Base-by-base conservation (phyloP, 768 basidiomycete genomes). In the Suillus plorans region DNA sequence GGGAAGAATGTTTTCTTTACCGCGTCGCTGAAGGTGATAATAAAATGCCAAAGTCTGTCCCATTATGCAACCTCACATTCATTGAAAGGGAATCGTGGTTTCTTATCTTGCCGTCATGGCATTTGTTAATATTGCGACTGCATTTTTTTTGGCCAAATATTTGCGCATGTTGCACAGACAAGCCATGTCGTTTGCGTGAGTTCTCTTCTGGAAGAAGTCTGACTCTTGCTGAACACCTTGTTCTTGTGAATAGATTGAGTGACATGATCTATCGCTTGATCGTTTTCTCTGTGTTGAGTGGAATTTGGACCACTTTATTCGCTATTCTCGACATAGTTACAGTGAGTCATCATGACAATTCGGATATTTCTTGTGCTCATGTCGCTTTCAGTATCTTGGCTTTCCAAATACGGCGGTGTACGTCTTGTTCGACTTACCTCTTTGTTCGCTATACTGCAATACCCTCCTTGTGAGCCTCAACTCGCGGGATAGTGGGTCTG, bases 381-480 rank as follows among this genome's bases (percentile, higher is more conserved):
- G 16, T 55, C 8, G n/a, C 20, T 37, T 25, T 28, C 47, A 25
- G 58, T 59, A 39, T 50, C 22, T 14, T 13, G 34, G 8, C 2
- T 73, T 71, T 28, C 74, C 73, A 13, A 64, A 63, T 59, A 60
- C 74, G 45, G 67, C 70, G 61, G 65, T 71, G 57, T 67, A 69
- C 59, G 66, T 62, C 18, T 71, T 70, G 6, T 20, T 77, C 45
- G 77, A 73, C 59, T 74, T 73, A 22, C 73, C 77, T 6, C 67
- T 78, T 28, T 74, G 76, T 55, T 69, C 74, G 37, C 66, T 77
- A 18, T 79, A 79, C 52, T 71, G 76, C 56, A 77, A 73, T 55
- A 75, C 73, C 20, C 66, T 78, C 22, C 72, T 77, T 59, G 70
- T 69, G 18, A 78, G 72, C 61, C 56, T 77, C 61, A 77, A 77